Base-by-base conservation (phyloP, 192 early-diverging fungal species). In the Coemansia sp. region DNA sequence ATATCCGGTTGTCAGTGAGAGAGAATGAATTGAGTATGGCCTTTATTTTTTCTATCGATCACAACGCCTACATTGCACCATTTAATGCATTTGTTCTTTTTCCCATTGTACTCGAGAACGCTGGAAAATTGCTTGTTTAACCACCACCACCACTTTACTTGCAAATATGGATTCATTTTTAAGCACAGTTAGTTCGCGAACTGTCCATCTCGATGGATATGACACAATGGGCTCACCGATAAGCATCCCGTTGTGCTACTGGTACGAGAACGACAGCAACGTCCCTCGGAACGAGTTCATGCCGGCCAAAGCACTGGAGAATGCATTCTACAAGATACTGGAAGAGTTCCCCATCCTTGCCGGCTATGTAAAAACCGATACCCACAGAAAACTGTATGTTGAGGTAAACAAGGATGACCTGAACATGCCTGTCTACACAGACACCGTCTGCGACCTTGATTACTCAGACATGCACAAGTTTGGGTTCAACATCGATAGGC, bases 391-490 rank as follows among this genome's bases (percentile, higher is more conserved):
- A 5, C 32, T 15, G 5, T 15, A 49, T 5, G 16, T 76, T 7
- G 37, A 45, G 8, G 64, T 70, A 1, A 54, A 76, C 32, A n/a
- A 19, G 22, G 18, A 42, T 45, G 41, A 71, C 47, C 19, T 76
- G 15, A 76, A 71, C 52, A 61, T 77, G 65, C 74, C 74, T 45
- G 56, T 63, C 41, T 77, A 64, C 21, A 45, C 18, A 3, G 69
- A 68, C 54, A 63, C 74, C 3, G 12, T 37, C 8, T 64, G 65
- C 58, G 15, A 48, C 2, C 15, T 63, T 8, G 58, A 67, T 41
- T 71, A 56, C 39, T 9, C 7, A 2, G 46, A 47, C 1, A 22
- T 76, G 12, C 11, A 63, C 19, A 43, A 16, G 1, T 21, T 51
- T 18, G 26, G 36, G 19, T 76, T 67, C 22, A 41, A 39, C 32